These are phyloP conservation scores for Leucocoprinus birnbaumii DNA, from an alignment of 768 basidiomycete species.

Conservation along the genomic window DNA sequence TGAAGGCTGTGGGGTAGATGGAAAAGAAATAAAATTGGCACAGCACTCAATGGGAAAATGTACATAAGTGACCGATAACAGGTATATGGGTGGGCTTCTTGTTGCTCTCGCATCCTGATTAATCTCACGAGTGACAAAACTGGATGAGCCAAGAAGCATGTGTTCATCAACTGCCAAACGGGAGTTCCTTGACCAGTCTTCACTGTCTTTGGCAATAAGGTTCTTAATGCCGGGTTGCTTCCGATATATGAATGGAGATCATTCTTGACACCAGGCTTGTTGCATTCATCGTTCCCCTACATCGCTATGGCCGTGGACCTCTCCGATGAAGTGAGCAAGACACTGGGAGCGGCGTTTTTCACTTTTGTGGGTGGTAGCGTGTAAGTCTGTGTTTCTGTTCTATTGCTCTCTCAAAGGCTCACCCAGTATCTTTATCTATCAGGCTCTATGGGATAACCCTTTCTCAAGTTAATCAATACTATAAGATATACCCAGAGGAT, in stretches of 20 bases:
- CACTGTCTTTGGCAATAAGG: neutral
- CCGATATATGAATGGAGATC: slow-evolving; percentile 1
- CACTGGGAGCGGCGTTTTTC: slow-evolving; percentile 10
- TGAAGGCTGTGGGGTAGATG: too few species aligned
- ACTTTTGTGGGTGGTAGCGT: slow-evolving; percentile 10
- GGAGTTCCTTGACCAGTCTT: neutral
- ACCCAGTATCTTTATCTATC: neutral
- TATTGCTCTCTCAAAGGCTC: neutral
- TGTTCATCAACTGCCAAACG: neutral
- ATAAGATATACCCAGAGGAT: slow-evolving; percentile 9
- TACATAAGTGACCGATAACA: too few species aligned
- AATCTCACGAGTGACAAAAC: slow-evolving; percentile 6
- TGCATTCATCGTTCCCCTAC: neutral
- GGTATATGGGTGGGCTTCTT: too few species aligned
- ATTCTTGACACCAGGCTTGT: neutral
- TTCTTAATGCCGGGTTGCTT: neutral
- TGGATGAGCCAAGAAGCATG: neutral
- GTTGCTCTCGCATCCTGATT: neutral
- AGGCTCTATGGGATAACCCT: slow-evolving; percentile 10
- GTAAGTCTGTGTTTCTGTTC: neutral
- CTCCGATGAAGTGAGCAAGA: neutral
- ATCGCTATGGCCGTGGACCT: neutral
- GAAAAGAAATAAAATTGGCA: too few species aligned
- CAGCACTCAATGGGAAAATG: too few species aligned
- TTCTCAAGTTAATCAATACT: slow-evolving; percentile 10